Evolutionary conservation across 179 eudicot genomes (phyloP), one percentile per base, ranked within the genome.

Genomic region (Actinidia chinensis): DNA sequence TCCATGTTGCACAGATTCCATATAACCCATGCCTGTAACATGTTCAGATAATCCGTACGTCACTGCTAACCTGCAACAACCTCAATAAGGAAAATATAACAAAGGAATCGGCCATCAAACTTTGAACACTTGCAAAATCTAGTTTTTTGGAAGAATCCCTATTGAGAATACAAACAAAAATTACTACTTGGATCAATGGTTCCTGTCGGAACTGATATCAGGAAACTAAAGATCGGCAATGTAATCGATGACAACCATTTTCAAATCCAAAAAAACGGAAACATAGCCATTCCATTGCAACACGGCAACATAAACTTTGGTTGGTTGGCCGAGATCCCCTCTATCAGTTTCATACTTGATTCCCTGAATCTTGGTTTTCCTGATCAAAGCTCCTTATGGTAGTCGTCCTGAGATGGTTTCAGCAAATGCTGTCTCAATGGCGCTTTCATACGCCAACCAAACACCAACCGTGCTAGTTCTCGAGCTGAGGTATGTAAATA

Each of bases 351-450:
- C 85, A 85, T 72, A 77, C 85, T 91, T 48, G 83, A 81, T 22
- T 88, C 88, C 69, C 58, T 79, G 69, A 92, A 94, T 79, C 97
- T 85, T 1, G 82, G 58, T 73, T n/a, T n/a, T 92, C 92, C 80
- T 94, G 98, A 71, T 89, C 85, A 50, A 92, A 94, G 81, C 98
- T 87, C n/a, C n/a, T n/a, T n/a, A n/a, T n/a, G n/a, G n/a, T n/a
- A n/a, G n/a, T n/a, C n/a, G n/a, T n/a, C n/a, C n/a, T n/a, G n/a
- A n/a, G n/a, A n/a, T n/a, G n/a, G n/a, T n/a, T n/a, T n/a, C n/a
- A n/a, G n/a, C n/a, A n/a, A n/a, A n/a, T n/a, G n/a, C n/a, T n/a
- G n/a, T n/a, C n/a, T n/a, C n/a, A n/a, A n/a, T n/a, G n/a, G n/a
- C n/a, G n/a, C n/a, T n/a, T n/a, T n/a, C n/a, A n/a, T n/a, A n/a